A percentile compares a stretch with the other conserved stretches of the same genome.
These are phyloP conservation scores for Piloderma croceum DNA, from an alignment of 768 basidiomycete genomes.

Conservation along the genomic window DNA sequence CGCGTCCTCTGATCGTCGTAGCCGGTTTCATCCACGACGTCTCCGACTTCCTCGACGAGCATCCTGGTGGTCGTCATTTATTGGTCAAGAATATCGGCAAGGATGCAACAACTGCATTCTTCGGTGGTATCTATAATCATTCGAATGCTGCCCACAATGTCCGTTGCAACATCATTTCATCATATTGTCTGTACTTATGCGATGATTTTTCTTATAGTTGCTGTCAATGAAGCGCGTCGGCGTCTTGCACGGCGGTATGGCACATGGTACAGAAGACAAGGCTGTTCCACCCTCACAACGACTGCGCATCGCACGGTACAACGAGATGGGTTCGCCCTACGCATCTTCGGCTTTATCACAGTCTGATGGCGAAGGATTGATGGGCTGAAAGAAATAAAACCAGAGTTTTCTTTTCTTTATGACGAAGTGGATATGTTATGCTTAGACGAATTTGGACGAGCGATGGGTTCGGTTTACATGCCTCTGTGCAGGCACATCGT, in stretches of 20 bases:
- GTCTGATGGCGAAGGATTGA: too few species aligned
- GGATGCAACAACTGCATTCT: conserved; percentile 42
- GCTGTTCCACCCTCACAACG: conserved; percentile 35
- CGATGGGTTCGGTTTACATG: too few species aligned
- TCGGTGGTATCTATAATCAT: conserved; percentile 53
- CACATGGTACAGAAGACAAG: conserved; percentile 30
- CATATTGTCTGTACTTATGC: neutral
- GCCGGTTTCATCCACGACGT: conserved; percentile 94
- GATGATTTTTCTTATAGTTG: conserved; percentile 25
- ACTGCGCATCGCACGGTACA: conserved; percentile 24
- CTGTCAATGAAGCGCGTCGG: conserved; percentile 66
- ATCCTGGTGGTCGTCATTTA: conserved; percentile 85
- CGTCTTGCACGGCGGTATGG: conserved; percentile 55
- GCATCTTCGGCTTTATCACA: too few species aligned
- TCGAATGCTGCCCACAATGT: conserved; percentile 54
- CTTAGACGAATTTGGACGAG: too few species aligned
- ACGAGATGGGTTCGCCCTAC: too few species aligned
- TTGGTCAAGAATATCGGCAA: conserved; percentile 46
- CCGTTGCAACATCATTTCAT: too few species aligned
- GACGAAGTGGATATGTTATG: too few species aligned
- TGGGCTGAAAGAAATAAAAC: too few species aligned
- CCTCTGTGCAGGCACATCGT: too few species aligned
- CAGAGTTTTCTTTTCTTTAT: too few species aligned
- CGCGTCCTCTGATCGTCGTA: conserved; percentile 77
- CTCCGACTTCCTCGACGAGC: conserved; percentile 77